phyloP scores from a whole-genome alignment of 106 monocot species.

The Iris macrosiphon region DNA sequence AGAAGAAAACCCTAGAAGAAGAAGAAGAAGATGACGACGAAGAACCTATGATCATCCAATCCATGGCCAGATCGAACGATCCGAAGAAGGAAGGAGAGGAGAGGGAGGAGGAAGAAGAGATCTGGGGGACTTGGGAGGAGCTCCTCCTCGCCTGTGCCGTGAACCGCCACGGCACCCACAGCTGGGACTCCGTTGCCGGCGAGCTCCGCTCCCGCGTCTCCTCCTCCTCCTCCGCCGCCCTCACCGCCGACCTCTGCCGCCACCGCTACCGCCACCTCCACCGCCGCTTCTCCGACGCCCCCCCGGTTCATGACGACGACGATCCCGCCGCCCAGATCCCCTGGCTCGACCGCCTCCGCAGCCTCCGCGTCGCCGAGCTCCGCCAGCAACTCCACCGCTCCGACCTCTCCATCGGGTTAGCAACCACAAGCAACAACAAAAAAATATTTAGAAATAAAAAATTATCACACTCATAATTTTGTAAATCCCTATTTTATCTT shows the following conservation, averaged over 20 bases:
- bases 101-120: conserved; percentile 24
- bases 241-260: conserved; percentile 50
- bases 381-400: conserved; percentile 67
- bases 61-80: conserved; percentile 58
- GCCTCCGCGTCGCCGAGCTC: conserved; percentile 89
- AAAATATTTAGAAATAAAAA: conserved; percentile 13
- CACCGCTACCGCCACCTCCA: conserved; percentile 38
- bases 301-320: not conserved
- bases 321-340: conserved; percentile 14
- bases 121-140: conserved; percentile 98
- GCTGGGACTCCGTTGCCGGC: conserved; percentile 76
- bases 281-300: conserved; percentile 46
- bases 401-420: conserved; percentile 88
- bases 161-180: conserved; percentile 54
- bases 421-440: too few relatives aligned
- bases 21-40: not conserved
- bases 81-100: conserved; percentile 9
- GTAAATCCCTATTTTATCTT: not conserved
- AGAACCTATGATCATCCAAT: too few relatives aligned
- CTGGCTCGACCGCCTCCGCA: conserved; percentile 81
- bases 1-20: too few relatives aligned
- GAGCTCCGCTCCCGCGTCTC: conserved; percentile 47
- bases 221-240: conserved; percentile 20
- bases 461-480: not conserved
- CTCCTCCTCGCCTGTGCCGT: conserved; percentile 85